A percentile compares a stretch with the other conserved stretches of the same genome.
Conservation (phyloP, 371 early-diverging fungal genomes). For the Rhizomucor pusillus region DNA sequence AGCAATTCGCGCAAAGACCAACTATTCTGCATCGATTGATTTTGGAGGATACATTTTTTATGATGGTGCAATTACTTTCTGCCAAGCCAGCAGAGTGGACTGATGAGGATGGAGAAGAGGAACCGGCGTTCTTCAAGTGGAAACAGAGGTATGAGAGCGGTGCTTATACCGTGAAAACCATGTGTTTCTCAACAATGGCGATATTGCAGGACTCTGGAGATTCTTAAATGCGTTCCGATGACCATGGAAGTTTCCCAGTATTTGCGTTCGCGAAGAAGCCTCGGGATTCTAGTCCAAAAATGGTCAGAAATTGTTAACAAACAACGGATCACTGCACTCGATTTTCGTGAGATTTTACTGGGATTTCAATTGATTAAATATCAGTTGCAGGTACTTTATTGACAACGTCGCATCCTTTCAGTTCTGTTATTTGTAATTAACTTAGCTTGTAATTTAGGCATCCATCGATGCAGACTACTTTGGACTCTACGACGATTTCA, state of each 20-base stretch:
- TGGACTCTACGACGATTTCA: conserved; percentile 45
- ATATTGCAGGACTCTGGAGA: conserved; percentile 18
- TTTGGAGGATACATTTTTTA: conserved; percentile 45
- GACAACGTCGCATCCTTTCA: too few species aligned
- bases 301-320: conserved; percentile 30
- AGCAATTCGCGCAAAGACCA: conserved; percentile 34
- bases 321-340: conserved; percentile 11
- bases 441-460: conserved; percentile 3
- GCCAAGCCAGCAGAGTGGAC: conserved; percentile 25
- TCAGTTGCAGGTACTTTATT: conserved; percentile 27
- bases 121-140: conserved; percentile 34
- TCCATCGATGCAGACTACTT: conserved; percentile 27
- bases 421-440: not conserved
- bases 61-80: conserved; percentile 37
- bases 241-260: conserved; percentile 37
- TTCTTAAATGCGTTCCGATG: conserved; percentile 25
- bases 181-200: not conserved
- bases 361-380: conserved; percentile 19
- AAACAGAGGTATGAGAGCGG: conserved; percentile 21
- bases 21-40: conserved; percentile 34
- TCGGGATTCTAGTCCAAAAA: conserved; percentile 22
- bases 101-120: conserved; percentile 3
- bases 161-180: not conserved
- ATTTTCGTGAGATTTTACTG: conserved; percentile 22
- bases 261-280: conserved; percentile 24